These are phyloP conservation scores for Hevea brasiliensis DNA, from an alignment of 345 rosid genomes.

Conservation along the genomic window DNA sequence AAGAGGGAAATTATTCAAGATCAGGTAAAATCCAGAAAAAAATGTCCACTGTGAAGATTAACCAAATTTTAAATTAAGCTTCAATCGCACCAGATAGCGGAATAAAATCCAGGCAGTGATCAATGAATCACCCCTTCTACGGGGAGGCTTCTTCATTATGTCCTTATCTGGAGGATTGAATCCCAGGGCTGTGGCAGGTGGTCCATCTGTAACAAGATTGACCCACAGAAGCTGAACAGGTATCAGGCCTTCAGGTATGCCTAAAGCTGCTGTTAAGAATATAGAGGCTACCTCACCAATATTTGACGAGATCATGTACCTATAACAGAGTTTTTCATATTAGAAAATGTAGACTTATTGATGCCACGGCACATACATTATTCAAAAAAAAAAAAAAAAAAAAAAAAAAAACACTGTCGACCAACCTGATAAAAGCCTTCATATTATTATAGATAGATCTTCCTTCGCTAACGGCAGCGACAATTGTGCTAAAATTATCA, in stretches of 20 bases:
- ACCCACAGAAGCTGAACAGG: constrained; percentile 99
- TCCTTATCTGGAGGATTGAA: constrained; percentile 95
- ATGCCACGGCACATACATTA: too few relatives aligned
- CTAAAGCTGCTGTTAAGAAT: constrained; percentile 92
- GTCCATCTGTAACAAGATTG: constrained; percentile 96
- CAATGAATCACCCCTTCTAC: constrained; percentile 86
- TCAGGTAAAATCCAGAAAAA: background rate
- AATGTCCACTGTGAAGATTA: too few relatives aligned
- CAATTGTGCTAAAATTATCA: constrained; percentile 95
- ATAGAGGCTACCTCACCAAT: constrained; percentile 98
- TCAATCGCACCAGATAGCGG: constrained; percentile 94
- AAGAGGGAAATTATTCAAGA: background rate
- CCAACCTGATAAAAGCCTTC: constrained; percentile 99
- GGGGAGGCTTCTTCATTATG: constrained; percentile 91
- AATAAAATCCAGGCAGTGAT: constrained; percentile 89
- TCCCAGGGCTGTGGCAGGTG: constrained; percentile 97
- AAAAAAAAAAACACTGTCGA: too few relatives aligned
- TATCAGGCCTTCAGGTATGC: constrained; percentile 98
- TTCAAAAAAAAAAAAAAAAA: too few relatives aligned
- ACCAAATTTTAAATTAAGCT: too few relatives aligned
- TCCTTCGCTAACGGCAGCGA: constrained; percentile 96
- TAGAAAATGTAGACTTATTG: too few relatives aligned
- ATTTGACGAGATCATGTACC: constrained; percentile 99
- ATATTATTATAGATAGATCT: constrained; percentile 89
- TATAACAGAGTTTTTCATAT: too few relatives aligned